Percentiles rank a stretch among this genome's conserved stretches.
These are phyloP conservation scores for Thalia dealbata DNA, from an alignment of 176 grass and related monocot species.

Conservation along the genomic window DNA sequence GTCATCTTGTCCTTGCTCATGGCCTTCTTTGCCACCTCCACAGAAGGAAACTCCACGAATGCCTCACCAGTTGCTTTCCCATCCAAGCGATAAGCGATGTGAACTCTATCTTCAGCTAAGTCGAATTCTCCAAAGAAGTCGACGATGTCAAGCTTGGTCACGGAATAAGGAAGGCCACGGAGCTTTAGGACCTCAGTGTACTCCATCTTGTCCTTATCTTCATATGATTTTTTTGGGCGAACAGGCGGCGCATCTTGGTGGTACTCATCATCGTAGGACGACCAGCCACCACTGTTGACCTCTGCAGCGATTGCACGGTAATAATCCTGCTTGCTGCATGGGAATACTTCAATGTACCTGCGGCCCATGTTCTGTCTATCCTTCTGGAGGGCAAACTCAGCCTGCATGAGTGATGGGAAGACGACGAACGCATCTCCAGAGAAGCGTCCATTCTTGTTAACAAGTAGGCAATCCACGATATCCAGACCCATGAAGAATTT, in stretches of 20 bases:
- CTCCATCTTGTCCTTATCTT: conserved; percentile 19
- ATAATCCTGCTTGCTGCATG: conserved; percentile 38
- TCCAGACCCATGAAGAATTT: conserved; percentile 36
- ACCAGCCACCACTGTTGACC: conserved; percentile 15
- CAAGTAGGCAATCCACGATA: conserved; percentile 33
- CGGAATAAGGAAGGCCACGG: conserved; percentile 36
- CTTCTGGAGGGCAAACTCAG: conserved; percentile 27
- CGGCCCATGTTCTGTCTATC: conserved; percentile 35
- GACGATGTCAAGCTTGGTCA: conserved; percentile 23
- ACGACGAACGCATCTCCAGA: conserved; percentile 32
- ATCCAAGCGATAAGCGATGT: conserved; percentile 25
- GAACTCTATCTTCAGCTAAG: conserved; percentile 15
- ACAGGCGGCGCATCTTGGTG: conserved; percentile 4
- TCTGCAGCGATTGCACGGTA: conserved; percentile 31
- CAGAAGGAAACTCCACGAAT: conserved; percentile 27
- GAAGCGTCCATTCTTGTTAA: conserved; percentile 40
- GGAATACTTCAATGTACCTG: conserved; percentile 38
- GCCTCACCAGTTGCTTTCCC: conserved; percentile 36
- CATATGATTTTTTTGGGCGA: conserved; percentile 8
- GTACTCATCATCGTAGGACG: conserved; percentile 20
- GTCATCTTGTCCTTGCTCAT: conserved; percentile 46
- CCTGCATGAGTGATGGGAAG: conserved; percentile 29
- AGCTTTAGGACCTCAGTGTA: conserved; percentile 25
- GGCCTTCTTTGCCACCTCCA: conserved; percentile 25
- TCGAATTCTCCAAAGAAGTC: conserved; percentile 36